Base-by-base conservation (phyloP, 176 grass and related monocot genomes). In the Bromus sterilis region DNA sequence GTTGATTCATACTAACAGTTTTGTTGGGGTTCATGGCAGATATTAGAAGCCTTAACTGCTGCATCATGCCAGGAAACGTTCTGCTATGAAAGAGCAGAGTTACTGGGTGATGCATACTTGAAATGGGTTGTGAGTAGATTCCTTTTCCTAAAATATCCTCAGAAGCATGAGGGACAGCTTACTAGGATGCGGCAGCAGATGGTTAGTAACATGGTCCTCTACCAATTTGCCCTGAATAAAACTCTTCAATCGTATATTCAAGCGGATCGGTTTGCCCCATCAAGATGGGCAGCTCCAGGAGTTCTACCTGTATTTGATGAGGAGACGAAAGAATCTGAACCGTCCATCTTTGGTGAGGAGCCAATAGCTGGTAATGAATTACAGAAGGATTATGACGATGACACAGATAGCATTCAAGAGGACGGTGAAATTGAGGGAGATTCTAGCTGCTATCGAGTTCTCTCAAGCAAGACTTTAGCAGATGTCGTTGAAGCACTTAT, bases 101-200 rank as follows among this genome's bases (percentile, higher is more conserved):
- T 99, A 55, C 74, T 99, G 75, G 96, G 96, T 80, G 96, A 99
- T 88, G 96, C 96, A 79, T 95, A 99, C 89, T 75, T 99, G 33
- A 99, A 99, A 87, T 99, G 96, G 96, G 93, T 99, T 55, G 96
- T 99, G 26, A 99, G 93, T 91, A 99, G 91, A 69, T 99, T 93
- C 82, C 93, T 99, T 76, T 95, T 99, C 79, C 89, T 95, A 66
- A 99, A 99, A 90, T 93, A 93, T 87, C 96, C 96, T 76, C 93
- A 99, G 82, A 99, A 99, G 77, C 96, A 95, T 6, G 96, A 99
- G 87, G 96, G 96, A 1, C 96, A 99, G 62, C 83, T 99, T 71
- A 99, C 96, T 53, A 90, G 96, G 77, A 99, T 99, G 89, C 86
- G 96, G 31, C 96, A 99, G 87, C 91, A 99, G 80, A 95, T 99